These are phyloP conservation scores for Trametes hirsuta DNA, from an alignment of 1,284 basidiomycete species.

Conservation along the genomic window DNA sequence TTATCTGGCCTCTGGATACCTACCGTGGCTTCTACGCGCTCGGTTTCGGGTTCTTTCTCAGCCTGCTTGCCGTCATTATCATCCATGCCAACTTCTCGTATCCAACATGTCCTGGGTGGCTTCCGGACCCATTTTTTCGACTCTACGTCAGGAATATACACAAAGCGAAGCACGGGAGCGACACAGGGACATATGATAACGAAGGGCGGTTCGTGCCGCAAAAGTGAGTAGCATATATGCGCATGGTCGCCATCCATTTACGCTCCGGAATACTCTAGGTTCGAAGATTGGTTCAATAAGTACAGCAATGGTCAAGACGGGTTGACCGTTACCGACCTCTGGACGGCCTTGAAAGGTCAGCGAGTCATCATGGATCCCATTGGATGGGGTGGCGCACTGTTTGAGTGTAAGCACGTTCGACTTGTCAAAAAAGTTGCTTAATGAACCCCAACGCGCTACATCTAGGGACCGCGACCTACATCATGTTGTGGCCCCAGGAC, in stretches of 20 bases:
- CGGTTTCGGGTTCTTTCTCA: conserved; percentile 46
- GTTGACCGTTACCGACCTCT: conserved; percentile 28
- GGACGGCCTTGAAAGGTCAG: conserved; percentile 35
- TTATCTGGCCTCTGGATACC: conserved; percentile 52
- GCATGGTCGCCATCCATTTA: background rate
- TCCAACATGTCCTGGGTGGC: conserved; percentile 32
- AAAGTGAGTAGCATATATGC: conserved; percentile 23
- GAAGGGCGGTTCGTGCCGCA: conserved; percentile 46
- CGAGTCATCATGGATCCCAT: conserved; percentile 41
- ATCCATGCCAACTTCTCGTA: conserved; percentile 45
- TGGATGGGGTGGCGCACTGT: conserved; percentile 36
- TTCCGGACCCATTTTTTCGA: conserved; percentile 48
- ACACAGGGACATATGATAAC: conserved; percentile 47
- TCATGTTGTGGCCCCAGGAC: conserved; percentile 51
- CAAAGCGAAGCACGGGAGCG: conserved; percentile 50
- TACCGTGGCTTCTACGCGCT: conserved; percentile 46
- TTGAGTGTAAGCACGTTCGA: conserved; percentile 36
- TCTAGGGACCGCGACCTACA: conserved; percentile 48
- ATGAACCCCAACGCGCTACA: background rate
- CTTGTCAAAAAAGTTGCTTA: no score
- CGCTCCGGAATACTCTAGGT: conserved; percentile 18
- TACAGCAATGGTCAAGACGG: conserved; percentile 23
- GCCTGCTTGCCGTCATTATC: conserved; percentile 39
- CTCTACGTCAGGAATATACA: conserved; percentile 46
- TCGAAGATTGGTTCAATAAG: conserved; percentile 46